Conservation (phyloP, 2,329 filamentous ascomycete genomes). For the Metarhizium guizhouense region DNA sequence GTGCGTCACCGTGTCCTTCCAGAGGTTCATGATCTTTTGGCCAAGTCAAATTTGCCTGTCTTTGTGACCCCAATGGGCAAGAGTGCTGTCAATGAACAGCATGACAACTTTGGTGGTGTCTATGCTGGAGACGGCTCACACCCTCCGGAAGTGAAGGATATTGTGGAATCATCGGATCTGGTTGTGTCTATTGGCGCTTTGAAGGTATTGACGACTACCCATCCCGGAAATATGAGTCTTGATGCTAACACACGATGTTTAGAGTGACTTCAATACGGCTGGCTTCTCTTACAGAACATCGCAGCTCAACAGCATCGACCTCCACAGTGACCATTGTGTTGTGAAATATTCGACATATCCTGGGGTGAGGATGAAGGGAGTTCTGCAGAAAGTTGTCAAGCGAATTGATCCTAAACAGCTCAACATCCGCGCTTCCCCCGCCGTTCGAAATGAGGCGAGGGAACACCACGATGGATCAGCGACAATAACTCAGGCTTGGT, state of each 20-base stretch:
- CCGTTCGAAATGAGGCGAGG: constrained; percentile 41
- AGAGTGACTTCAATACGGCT: constrained; percentile 74
- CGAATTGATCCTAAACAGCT: constrained; percentile 50
- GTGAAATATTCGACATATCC: constrained; percentile 75
- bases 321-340: constrained; percentile 64
- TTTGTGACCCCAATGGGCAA: constrained; percentile 93
- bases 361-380: constrained; percentile 66
- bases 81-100: constrained; percentile 68
- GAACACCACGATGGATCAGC: constrained; percentile 29
- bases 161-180: constrained; percentile 61
- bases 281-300: constrained; percentile 75
- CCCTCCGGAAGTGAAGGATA: constrained; percentile 49
- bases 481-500: constrained; percentile 58
- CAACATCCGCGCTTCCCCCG: constrained; percentile 42
- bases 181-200: constrained; percentile 61
- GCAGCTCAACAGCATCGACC: constrained; percentile 69
- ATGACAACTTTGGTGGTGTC: constrained; percentile 71
- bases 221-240: neutral
- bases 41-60: constrained; percentile 66
- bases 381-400: constrained; percentile 61
- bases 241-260: neutral
- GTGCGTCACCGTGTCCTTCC: constrained; percentile 65
- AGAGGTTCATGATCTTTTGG: constrained; percentile 64
- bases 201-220: constrained; percentile 25
- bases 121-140: constrained; percentile 74